Base-by-base conservation (phyloP, 192 early-diverging fungal genomes). In the Glomus cerebriforme region DNA sequence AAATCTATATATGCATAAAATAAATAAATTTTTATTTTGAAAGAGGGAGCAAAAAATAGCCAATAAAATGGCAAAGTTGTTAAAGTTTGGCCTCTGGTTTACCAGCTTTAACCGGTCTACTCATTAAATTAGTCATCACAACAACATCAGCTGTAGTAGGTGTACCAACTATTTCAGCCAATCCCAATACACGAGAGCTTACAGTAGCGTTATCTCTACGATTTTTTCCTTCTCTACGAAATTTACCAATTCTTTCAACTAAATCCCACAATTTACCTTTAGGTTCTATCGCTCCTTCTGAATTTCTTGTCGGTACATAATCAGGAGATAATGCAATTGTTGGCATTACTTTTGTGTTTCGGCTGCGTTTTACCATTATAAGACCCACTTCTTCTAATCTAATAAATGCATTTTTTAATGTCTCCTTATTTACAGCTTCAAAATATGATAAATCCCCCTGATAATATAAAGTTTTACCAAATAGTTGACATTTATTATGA, bases 351-450 rank as follows among this genome's bases (percentile, higher is more conserved):
- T 88, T 90, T 37, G 79, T 69, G 43, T 65, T 82, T 19, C 81
- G 83, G 34, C 84, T 83, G 45, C 83, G 83, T 37, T 87, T 89
- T 32, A 85, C 84, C 75, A 89, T 72, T 9, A 95, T 75, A 24
- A 94, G 89, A 3, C 90, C 90, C 84, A 91, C 85, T 70, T 95
- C 90, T 77, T 89, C 84, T 31, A 93, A 81, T 13, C 92, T 85
- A n/a, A 84, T 85, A 63, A 95, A 87, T 29, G 92, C 93, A 80
- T 94, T 95, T 70, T 91, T 91, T 43, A 96, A 73, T 1, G 93
- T 96, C 72, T 96, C 95, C 79, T 93, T 94, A 82, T 95, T 96
- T 73, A 93, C 86, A 19, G 93, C 90, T 79, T 96, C 95, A 79
- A 96, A 89, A 82, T 94, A 95, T 6, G 91, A 83, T 58, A 88